phyloP scores from a whole-genome alignment of 2,329 filamentous ascomycete genomes.

The Diaporthe ilicicola region DNA sequence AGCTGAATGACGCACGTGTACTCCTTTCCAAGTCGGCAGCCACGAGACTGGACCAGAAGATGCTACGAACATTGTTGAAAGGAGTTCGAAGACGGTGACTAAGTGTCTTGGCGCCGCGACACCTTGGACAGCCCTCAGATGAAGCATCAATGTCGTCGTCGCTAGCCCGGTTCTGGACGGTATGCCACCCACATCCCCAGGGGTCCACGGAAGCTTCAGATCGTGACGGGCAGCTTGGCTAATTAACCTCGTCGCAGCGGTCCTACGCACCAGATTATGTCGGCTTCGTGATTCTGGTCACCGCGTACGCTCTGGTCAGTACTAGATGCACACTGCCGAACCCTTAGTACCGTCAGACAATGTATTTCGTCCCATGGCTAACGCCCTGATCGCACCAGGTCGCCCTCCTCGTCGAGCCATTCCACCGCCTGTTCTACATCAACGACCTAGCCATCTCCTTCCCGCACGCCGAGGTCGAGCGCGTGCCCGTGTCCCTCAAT shows the following conservation, averaged over 20 bases:
- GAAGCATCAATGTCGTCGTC: conserved; percentile 41
- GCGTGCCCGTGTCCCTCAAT: conserved; percentile 82
- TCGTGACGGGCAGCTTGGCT: conserved; percentile 29
- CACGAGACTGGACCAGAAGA: conserved; percentile 36
- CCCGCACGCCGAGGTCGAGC: conserved; percentile 84
- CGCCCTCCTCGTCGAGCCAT: conserved; percentile 78
- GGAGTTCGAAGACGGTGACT: conserved; percentile 54
- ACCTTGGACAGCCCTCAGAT: conserved; percentile 30
- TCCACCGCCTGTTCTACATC: conserved; percentile 93
- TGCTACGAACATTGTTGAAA: conserved; percentile 49
- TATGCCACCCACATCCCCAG: conserved; percentile 36
- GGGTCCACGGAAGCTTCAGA: background rate
- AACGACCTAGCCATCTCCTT: conserved; percentile 86
- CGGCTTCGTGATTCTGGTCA: conserved; percentile 75
- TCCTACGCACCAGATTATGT: conserved; percentile 91
- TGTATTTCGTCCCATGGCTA: background rate
- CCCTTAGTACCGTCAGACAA: background rate
- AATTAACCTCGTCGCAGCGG: conserved; percentile 56
- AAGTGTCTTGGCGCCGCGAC: conserved; percentile 48
- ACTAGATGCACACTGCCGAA: conserved; percentile 41
- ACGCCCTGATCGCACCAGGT: conserved; percentile 55
- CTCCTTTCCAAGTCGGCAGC: background rate
- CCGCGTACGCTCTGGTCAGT: conserved; percentile 70
- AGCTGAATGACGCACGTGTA: conserved; percentile 16
- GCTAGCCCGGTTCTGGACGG: conserved; percentile 57